Evolutionary conservation across 1,284 basidiomycete species (phyloP), one percentile per base, ranked within the genome.

Genomic region (Rhodotorula sp.): DNA sequence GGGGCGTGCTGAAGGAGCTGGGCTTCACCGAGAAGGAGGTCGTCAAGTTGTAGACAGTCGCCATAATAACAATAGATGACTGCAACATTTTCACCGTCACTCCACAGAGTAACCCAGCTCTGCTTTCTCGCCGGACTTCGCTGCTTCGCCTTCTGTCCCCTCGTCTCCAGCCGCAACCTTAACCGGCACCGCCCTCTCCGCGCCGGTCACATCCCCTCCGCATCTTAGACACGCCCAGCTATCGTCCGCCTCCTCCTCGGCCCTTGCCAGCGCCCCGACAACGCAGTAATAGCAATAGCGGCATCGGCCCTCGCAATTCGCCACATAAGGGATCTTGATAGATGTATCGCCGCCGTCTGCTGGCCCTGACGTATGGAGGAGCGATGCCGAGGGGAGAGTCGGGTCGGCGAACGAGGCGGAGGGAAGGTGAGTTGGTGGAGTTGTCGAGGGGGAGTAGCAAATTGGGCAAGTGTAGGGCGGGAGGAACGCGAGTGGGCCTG

Each of bases 1-100:
- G 86, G 24, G 90, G 90, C 9, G 81, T 87, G n/a, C 79, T 92
- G 56, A 84, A 83, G 29, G 84, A 86, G 73, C 76, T 91, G 75
- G 90, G 90, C 9, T 86, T 84, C 75, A 82, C 82, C 44, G 82
- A 84, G 29, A 81, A 82, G 20, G 85, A 91, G 76, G 89, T 91
- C 30, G 86, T 86, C 81, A 91, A 91, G 79, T 79, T 91, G 51
- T 90, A 62, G 57, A 66, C 2, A 2, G 19, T 51, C 55, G 17
- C 7, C 36, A n/a, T 29, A 29, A 44, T 30, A 59, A 32, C 29
- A n/a, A 54, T 29, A 61, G 22, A 56, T 10, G 24, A 24, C 4
- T 3, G 34, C 54, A 29, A 27, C 46, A 60, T 8, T 27, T 19
- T 9, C 32, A 4, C 9, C 24, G 59, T 20, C 0, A 49, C 22